phyloP scores from a whole-genome alignment of 768 basidiomycete genomes.

The Dioszegia hungarica region DNA sequence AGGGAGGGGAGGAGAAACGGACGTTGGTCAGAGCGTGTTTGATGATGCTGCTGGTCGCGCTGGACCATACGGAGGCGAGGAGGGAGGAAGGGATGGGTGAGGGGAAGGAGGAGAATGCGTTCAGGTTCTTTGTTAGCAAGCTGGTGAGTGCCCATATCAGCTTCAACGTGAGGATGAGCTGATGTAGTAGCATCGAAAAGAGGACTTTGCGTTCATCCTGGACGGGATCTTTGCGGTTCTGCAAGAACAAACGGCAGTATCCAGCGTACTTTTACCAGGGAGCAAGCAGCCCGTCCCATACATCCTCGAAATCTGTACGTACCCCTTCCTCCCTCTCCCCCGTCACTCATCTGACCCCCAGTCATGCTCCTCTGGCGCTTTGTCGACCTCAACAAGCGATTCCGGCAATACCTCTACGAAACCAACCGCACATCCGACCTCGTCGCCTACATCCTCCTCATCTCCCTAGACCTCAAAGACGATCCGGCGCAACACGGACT shows the following conservation, averaged over 20 bases:
- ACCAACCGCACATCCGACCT: slow-evolving; percentile 74
- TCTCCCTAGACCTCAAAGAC: slow-evolving; percentile 83
- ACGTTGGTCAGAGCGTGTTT: slow-evolving; percentile 69
- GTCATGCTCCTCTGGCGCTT: slow-evolving; percentile 71
- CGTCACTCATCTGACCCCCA: slow-evolving; percentile 13
- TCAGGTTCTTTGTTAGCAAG: slow-evolving; percentile 86
- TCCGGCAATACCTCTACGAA: slow-evolving; percentile 72
- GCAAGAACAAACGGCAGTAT: slow-evolving; percentile 64
- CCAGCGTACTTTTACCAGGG: slow-evolving; percentile 74
- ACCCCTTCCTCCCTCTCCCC: slow-evolving; percentile 3
- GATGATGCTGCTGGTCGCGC: slow-evolving; percentile 61
- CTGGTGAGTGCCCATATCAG: slow-evolving; percentile 58
- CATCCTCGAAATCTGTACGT: slow-evolving; percentile 72
- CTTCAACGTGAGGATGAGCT: not conserved
- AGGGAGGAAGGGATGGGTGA: slow-evolving; percentile 27
- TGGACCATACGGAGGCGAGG: slow-evolving; percentile 44
- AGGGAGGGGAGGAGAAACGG: slow-evolving; percentile 73
- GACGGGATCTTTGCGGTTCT: slow-evolving; percentile 59
- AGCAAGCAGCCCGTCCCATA: slow-evolving; percentile 78
- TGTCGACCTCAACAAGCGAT: slow-evolving; percentile 94
- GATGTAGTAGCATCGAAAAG: slow-evolving; percentile 67
- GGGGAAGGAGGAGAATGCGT: slow-evolving; percentile 61
- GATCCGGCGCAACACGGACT: slow-evolving; percentile 94
- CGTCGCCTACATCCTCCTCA: slow-evolving; percentile 71
- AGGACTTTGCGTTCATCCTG: slow-evolving; percentile 81